phyloP scores from a whole-genome alignment of 257 asterid species.

The Solanum tacnaense region DNA sequence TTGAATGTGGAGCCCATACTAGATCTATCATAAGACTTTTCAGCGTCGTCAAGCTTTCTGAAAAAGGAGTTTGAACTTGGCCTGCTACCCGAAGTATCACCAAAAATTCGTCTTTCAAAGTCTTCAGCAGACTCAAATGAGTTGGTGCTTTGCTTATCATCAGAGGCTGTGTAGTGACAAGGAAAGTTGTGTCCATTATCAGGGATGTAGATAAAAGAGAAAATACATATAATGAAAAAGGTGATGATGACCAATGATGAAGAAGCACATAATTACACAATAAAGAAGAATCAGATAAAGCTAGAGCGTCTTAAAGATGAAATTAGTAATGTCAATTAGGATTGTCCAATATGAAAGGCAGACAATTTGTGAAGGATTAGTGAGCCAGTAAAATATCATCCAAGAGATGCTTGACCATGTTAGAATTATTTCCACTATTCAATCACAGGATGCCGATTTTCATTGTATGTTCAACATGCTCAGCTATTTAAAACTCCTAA shows the following conservation, averaged over 20 bases:
- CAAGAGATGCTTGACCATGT: background rate
- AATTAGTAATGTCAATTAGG: background rate
- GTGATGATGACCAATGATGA: background rate
- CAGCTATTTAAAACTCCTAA: background rate
- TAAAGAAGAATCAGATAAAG: background rate
- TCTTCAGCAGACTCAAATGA: constrained; percentile 33
- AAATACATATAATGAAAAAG: background rate
- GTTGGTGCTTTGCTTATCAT: constrained; percentile 13
- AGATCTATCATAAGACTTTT: constrained; percentile 32
- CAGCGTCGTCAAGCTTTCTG: constrained; percentile 32
- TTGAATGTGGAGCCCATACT: constrained; percentile 17
- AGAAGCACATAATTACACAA: background rate
- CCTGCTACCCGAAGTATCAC: constrained; percentile 8
- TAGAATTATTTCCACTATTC: background rate
- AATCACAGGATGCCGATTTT: background rate
- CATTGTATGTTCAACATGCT: background rate
- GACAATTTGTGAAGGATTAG: background rate
- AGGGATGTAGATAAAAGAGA: background rate
- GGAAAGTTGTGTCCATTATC: background rate
- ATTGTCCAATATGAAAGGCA: background rate
- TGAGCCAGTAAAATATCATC: background rate
- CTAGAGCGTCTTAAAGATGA: background rate
- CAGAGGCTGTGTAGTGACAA: constrained; percentile 14
- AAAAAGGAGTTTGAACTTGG: constrained; percentile 27
- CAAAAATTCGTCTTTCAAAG: constrained; percentile 28